Base-by-base conservation (phyloP, 2,329 filamentous ascomycete species). In the Elsinoe ampelina region DNA sequence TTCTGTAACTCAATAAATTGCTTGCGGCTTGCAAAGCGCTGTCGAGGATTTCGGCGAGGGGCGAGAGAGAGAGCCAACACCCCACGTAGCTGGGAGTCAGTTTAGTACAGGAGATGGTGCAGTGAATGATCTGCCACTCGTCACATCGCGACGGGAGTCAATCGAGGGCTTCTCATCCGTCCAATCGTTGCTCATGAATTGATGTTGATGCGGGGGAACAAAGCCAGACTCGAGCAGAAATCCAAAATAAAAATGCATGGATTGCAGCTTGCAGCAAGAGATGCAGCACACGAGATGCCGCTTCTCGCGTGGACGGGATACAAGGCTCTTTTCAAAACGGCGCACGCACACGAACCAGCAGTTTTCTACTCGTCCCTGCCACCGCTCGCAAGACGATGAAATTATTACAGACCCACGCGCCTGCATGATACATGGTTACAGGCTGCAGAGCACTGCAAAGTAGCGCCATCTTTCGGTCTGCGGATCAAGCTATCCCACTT, bases 291-390 rank as follows among this genome's bases (percentile, higher is more conserved):
- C 19, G 19, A 22, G 20, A 13, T 45, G 41, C 41, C 20, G 41
- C 41, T 20, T n/a, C 41, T 45, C 41, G 41, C 41, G 26, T 45
- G 41, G 26, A n/a, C n/a, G n/a, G n/a, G n/a, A 45, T 19, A 22
- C 20, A 30, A 19, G 19, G 26, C 10, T 30, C 20, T 17, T 17
- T 45, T 26, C 19, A 45, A 45, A 45, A 19, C 19, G 41, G 26
- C 10, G 41, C 41, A 17, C 41, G 26, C 48, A 52, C 48, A 39
- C 48, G 48, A n/a, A 52, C 48, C 48, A 52, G 48, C 48, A 39
- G 47, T 35, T 52, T 50, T 36, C 26, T 50, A 17, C 41, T 22
- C 26, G 13, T 26, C n/a, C 45, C 45, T 36, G 26, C 45, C 45
- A 34, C 45, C 45, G n/a, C 26, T 47, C 43, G 41, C 8, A 22